Evolutionary conservation across 2,329 filamentous ascomycete species (phyloP).

Genomic region (Talaromyces atroroseus): DNA sequence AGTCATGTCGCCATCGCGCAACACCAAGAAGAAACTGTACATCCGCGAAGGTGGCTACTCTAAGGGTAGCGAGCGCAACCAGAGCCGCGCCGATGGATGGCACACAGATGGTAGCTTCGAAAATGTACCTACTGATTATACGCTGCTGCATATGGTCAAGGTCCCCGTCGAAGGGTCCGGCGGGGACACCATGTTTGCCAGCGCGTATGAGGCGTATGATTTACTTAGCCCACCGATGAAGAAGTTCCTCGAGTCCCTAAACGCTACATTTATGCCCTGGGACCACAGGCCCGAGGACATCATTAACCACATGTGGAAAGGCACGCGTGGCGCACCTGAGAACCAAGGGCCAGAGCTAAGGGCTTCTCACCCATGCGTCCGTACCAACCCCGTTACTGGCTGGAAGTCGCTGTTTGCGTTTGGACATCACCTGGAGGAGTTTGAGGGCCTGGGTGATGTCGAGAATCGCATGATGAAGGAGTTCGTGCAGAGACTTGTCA

Average conservation of each 20-base stretch:
- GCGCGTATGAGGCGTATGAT: constrained; percentile 52
- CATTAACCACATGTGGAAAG: background rate
- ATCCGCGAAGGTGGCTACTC: background rate
- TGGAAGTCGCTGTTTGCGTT: constrained; percentile 53
- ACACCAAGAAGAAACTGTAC: background rate
- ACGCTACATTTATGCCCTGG: constrained; percentile 38
- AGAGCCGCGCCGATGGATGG: constrained; percentile 34
- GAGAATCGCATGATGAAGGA: background rate
- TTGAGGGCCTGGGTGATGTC: background rate
- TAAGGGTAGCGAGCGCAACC: background rate
- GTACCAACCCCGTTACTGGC: constrained; percentile 59
- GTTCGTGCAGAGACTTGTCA: constrained; percentile 1
- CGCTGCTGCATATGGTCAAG: constrained; percentile 47
- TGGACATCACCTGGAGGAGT: background rate
- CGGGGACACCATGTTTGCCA: constrained; percentile 49
- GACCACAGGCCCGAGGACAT: background rate
- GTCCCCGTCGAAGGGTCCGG: constrained; percentile 38
- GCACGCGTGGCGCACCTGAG: constrained; percentile 47
- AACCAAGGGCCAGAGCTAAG: constrained; percentile 50
- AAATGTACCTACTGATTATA: constrained; percentile 50
- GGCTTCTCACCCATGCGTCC: constrained; percentile 52
- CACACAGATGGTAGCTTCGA: constrained; percentile 54
- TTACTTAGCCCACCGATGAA: constrained; percentile 47
- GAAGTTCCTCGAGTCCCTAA: constrained; percentile 46
- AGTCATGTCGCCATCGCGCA: background rate